Conservation (phyloP, 345 rosid species). For the Syzygium aqueum region DNA sequence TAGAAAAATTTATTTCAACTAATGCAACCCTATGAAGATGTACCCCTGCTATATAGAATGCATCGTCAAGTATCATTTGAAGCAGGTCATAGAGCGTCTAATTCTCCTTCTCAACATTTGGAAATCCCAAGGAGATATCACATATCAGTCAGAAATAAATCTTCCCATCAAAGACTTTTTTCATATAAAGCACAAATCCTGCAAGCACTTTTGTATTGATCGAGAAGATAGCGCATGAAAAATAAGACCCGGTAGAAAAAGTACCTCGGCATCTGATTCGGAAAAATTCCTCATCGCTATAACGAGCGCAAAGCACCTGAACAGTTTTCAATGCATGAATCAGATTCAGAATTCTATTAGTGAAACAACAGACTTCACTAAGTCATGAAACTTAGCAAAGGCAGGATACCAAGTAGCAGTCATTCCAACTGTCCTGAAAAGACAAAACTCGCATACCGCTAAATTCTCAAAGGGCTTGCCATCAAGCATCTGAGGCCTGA, state of each 20-base stretch:
- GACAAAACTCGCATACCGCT: conserved; percentile 42
- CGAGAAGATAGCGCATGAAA: not conserved
- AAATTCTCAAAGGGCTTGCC: conserved; percentile 49
- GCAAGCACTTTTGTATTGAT: not conserved
- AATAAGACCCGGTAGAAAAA: not conserved
- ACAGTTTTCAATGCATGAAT: not conserved
- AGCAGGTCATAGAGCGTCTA: not conserved
- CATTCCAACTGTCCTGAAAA: not conserved
- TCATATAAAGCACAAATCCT: not conserved
- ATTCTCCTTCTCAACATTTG: not conserved
- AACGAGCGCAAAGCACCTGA: conserved; percentile 82
- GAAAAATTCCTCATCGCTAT: conserved; percentile 74
- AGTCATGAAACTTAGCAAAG: not conserved
- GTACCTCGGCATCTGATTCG: conserved; percentile 69
- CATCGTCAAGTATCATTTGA: not conserved
- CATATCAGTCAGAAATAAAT: not conserved
- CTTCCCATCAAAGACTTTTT: not conserved
- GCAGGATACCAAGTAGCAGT: not conserved
- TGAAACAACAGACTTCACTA: not conserved
- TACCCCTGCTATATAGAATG: not conserved
- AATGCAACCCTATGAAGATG: not conserved
- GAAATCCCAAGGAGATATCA: not conserved
- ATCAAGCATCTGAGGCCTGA: conserved; percentile 55
- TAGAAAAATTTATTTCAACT: rapidly evolving
- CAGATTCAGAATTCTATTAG: not conserved